phyloP scores from a whole-genome alignment of 495 filamentous ascomycete genomes.

The Barbatosphaeria neglecta region DNA sequence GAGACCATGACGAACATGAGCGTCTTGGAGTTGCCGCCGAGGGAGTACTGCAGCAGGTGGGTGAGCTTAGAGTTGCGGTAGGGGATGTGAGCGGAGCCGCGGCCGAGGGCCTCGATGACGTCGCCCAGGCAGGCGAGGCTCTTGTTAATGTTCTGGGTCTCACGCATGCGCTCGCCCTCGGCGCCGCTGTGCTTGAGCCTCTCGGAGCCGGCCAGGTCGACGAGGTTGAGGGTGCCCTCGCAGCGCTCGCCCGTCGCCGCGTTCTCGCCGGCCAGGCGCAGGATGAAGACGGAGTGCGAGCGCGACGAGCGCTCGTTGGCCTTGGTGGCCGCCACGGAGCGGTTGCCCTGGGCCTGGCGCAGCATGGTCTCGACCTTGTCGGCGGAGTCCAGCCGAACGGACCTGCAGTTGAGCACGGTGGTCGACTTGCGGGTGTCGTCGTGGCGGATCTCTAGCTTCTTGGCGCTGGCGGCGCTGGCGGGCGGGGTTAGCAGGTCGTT shows the following conservation, averaged over 20 bases:
- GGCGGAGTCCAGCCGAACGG: slow-evolving; percentile 64
- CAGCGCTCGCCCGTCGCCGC: slow-evolving; percentile 69
- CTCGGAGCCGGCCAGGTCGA: slow-evolving; percentile 91
- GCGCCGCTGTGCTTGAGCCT: slow-evolving; percentile 74
- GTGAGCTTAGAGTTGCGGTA: slow-evolving; percentile 96
- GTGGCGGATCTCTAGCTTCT: slow-evolving; percentile 86
- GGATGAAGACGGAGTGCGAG: slow-evolving; percentile 92
- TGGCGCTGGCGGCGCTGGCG: slow-evolving; percentile 58
- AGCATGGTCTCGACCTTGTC: slow-evolving; percentile 71
- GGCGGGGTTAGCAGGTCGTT: slow-evolving; percentile 81
- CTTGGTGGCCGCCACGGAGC: slow-evolving; percentile 88
- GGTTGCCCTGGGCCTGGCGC: slow-evolving; percentile 64
- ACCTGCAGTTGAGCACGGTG: slow-evolving; percentile 70
- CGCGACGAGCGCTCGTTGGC: slow-evolving; percentile 91
- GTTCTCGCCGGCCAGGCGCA: slow-evolving; percentile 76
- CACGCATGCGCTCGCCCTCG: slow-evolving; percentile 75
- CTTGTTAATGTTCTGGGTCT: slow-evolving; percentile 97
- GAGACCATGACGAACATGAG: slow-evolving; percentile 99
- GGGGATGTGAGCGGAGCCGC: slow-evolving; percentile 78
- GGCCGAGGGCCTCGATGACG: slow-evolving; percentile 82
- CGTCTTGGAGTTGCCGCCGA: slow-evolving; percentile 92
- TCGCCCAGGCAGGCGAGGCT: slow-evolving; percentile 86
- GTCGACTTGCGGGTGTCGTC: slow-evolving; percentile 73
- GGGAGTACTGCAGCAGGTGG: slow-evolving; percentile 87
- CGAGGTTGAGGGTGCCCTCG: slow-evolving; percentile 90